A percentile compares a stretch with the other conserved stretches of the same genome.
Evolutionary conservation across 2,329 filamentous ascomycete species (phyloP).

Genomic region (Ramularia endophylla): DNA sequence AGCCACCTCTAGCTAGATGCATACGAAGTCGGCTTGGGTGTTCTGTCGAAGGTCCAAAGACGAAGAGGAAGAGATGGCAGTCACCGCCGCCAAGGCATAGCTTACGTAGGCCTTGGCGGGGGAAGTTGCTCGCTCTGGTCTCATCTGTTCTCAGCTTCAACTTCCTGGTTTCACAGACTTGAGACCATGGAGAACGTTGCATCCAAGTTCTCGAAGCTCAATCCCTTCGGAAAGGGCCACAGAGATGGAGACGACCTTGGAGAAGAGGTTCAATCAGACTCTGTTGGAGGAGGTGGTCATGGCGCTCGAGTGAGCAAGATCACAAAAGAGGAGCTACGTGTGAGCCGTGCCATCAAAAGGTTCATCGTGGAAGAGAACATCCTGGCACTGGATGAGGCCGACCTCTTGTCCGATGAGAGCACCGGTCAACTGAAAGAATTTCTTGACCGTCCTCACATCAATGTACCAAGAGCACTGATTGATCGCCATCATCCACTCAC

Average conservation of each 20-base stretch:
- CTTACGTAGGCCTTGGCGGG: too few relatives aligned
- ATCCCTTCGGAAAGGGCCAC: constrained; percentile 32
- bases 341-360: constrained; percentile 53
- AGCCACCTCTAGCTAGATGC: too few relatives aligned
- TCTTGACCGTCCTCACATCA: constrained; percentile 52
- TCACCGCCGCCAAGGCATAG: too few relatives aligned
- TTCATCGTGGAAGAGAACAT: constrained; percentile 51
- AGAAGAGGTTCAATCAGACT: constrained; percentile 45
- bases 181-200: background rate
- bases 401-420: constrained; percentile 32
- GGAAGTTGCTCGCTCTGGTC: too few relatives aligned
- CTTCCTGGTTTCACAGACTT: too few relatives aligned
- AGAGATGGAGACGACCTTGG: constrained; percentile 49
- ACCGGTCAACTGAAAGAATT: constrained; percentile 46
- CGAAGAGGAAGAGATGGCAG: too few relatives aligned
- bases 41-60: too few relatives aligned
- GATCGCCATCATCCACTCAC: constrained; percentile 57
- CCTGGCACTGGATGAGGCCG: constrained; percentile 38
- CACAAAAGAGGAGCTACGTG: constrained; percentile 50
- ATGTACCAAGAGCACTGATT: constrained; percentile 49
- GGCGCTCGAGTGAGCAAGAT: constrained; percentile 43
- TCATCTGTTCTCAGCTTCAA: too few relatives aligned
- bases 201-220: constrained; percentile 34
- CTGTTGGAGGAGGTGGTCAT: constrained; percentile 56
- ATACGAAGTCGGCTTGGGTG: too few relatives aligned